Conservation (phyloP, 441 rosid species). For the Biscutella auriculata region DNA sequence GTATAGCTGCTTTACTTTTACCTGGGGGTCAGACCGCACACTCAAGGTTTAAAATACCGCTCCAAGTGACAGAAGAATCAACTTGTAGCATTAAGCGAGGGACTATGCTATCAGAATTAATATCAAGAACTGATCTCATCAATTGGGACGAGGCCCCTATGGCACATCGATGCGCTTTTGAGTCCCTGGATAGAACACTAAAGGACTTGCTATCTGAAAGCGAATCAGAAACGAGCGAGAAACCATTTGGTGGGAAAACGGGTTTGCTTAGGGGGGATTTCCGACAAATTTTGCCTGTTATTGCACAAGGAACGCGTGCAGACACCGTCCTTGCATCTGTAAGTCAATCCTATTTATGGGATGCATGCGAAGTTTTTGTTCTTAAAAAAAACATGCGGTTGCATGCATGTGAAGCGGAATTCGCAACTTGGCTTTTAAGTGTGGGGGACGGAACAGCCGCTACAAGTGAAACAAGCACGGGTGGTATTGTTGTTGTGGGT, state of each 20-base stretch:
- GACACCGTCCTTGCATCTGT: no score
- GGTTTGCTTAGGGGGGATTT: no score
- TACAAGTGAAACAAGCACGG: not conserved
- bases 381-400: no score
- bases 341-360: no score
- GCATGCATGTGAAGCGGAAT: not conserved
- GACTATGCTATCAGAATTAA: not conserved
- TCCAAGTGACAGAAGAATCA: not conserved
- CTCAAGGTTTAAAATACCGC: not conserved
- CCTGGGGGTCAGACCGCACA: no score
- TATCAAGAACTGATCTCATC: not conserved
- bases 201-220: not conserved
- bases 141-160: not conserved
- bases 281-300: not conserved
- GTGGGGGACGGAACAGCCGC: not conserved
- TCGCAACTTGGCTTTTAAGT: not conserved
- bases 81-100: not conserved
- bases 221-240: no score
- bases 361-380: no score
- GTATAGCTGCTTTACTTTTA: no score
- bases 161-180: not conserved
- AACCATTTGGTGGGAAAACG: no score
- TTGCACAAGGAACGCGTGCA: not conserved
- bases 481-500: not conserved
- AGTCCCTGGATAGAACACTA: not conserved